Conservation (phyloP, 2,329 filamentous ascomycete species). For the Talaromyces amestolkiae region DNA sequence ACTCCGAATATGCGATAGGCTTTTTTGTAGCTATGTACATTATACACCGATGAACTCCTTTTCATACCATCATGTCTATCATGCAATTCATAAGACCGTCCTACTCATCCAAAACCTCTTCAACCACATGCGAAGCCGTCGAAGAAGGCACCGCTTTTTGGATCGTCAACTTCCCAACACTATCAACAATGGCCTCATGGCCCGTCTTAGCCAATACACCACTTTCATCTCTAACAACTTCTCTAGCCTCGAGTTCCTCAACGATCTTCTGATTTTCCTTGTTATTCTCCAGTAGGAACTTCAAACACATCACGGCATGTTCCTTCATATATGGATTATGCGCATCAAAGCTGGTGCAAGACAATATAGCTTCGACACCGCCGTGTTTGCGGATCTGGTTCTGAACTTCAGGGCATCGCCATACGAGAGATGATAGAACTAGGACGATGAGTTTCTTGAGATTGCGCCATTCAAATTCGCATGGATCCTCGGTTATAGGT, state of each 20-base stretch:
- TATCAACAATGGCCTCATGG: conserved; percentile 44
- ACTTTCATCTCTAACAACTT: conserved; percentile 42
- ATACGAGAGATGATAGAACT: conserved; percentile 83
- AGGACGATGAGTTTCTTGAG: conserved; percentile 91
- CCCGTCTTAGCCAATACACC: conserved; percentile 43
- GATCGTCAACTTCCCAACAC: conserved; percentile 43
- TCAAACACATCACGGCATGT: conserved; percentile 82
- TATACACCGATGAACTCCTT: not conserved
- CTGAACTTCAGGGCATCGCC: conserved; percentile 81
- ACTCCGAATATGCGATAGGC: conserved; percentile 1
- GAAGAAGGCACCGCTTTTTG: conserved; percentile 29
- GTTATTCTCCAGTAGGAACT: conserved; percentile 60
- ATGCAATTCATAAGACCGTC: conserved; percentile 1
- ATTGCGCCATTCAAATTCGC: conserved; percentile 71
- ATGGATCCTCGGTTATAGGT: conserved; percentile 59
- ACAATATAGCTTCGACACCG: conserved; percentile 81
- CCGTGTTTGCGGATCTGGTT: conserved; percentile 81
- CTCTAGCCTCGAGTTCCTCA: conserved; percentile 47
- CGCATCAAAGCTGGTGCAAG: conserved; percentile 87
- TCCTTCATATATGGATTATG: conserved; percentile 94
- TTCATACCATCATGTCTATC: conserved; percentile 1
- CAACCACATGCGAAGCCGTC: conserved; percentile 7
- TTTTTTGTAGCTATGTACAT: conserved; percentile 13
- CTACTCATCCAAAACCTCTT: conserved; percentile 18
- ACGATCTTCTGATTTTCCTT: conserved; percentile 55